Evolutionary conservation across 2,329 filamentous ascomycete species (phyloP).

Genomic region (Neofusicoccum umdonicola): DNA sequence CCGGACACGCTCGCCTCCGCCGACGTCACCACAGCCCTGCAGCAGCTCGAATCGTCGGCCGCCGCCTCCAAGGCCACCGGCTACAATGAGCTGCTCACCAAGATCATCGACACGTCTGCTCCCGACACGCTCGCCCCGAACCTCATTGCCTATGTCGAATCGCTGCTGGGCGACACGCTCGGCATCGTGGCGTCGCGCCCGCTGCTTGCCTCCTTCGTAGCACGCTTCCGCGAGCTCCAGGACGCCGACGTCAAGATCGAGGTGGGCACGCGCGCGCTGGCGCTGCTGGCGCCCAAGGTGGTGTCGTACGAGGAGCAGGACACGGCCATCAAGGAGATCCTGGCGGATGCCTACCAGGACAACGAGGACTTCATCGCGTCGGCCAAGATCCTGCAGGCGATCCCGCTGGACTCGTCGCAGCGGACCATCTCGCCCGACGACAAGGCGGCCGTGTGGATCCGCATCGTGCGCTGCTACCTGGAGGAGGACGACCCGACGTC

Average conservation of each 20-base stretch:
- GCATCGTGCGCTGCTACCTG: slow-evolving; percentile 89
- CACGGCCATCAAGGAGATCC: slow-evolving; percentile 71
- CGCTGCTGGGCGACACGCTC: slow-evolving; percentile 65
- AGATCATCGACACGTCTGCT: slow-evolving; percentile 50
- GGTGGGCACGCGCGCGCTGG: slow-evolving; percentile 71
- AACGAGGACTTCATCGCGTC: slow-evolving; percentile 78
- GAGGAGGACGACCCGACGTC: slow-evolving; percentile 87
- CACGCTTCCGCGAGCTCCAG: slow-evolving; percentile 59
- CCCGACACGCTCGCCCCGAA: slow-evolving; percentile 55
- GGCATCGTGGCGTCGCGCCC: slow-evolving; percentile 74
- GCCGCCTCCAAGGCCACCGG: slow-evolving; percentile 52
- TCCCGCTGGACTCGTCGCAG: slow-evolving; percentile 86
- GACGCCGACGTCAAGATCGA: slow-evolving; percentile 68
- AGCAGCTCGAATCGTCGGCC: slow-evolving; percentile 49
- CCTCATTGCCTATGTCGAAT: slow-evolving; percentile 65
- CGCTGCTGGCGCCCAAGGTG: slow-evolving; percentile 63
- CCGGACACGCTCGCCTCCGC: slow-evolving; percentile 47
- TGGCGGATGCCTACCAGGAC: slow-evolving; percentile 79
- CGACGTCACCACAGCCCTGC: slow-evolving; percentile 48
- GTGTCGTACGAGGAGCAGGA: slow-evolving; percentile 83
- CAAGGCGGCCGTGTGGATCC: slow-evolving; percentile 83
- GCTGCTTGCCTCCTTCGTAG: slow-evolving; percentile 66
- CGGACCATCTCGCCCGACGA: slow-evolving; percentile 78
- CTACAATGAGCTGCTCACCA: slow-evolving; percentile 58
- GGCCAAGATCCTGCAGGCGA: slow-evolving; percentile 74